A percentile compares a stretch with the other conserved stretches of the same genome.
phyloP scores from a whole-genome alignment of 768 basidiomycete species.

The Aureoboletus auriporus region DNA sequence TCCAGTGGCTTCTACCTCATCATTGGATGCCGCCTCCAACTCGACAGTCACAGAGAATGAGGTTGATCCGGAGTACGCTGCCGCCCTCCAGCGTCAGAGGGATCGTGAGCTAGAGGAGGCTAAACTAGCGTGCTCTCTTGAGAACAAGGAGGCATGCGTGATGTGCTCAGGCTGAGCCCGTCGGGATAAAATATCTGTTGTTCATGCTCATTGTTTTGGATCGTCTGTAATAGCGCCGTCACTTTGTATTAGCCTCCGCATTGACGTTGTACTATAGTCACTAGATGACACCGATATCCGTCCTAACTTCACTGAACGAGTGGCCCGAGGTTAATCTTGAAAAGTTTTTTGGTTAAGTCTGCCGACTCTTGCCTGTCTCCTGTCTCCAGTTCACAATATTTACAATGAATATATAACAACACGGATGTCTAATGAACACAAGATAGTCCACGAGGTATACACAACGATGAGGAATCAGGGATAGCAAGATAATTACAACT shows the following conservation, averaged over 20 bases:
- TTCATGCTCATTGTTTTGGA: neutral
- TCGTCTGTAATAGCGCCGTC: slow-evolving; percentile 5
- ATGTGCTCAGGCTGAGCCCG: slow-evolving; percentile 77
- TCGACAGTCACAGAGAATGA: slow-evolving; percentile 32
- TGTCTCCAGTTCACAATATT: too few species aligned
- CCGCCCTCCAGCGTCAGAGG: slow-evolving; percentile 65
- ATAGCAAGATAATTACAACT: slow-evolving; percentile 3
- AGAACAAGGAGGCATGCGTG: slow-evolving; percentile 92
- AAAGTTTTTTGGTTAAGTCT: too few species aligned
- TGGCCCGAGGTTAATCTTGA: too few species aligned
- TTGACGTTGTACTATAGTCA: slow-evolving; percentile 18
- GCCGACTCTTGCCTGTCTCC: too few species aligned
- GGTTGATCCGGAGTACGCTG: slow-evolving; percentile 70
- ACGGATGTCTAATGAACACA: neutral
- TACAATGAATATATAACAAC: slow-evolving; percentile 1
- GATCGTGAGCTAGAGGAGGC: slow-evolving; percentile 79
- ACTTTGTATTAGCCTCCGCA: slow-evolving; percentile 11
- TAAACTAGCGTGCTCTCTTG: slow-evolving; percentile 77
- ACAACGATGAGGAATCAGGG: slow-evolving; percentile 4
- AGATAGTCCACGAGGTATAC: slow-evolving; percentile 8
- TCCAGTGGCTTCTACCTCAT: slow-evolving; percentile 23
- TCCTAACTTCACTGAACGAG: neutral
- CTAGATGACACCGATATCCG: slow-evolving; percentile 1
- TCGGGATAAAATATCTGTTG: neutral
- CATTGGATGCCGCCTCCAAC: slow-evolving; percentile 9